Conservation (phyloP, 2,329 filamentous ascomycete genomes). For the Phoma herbarum region DNA sequence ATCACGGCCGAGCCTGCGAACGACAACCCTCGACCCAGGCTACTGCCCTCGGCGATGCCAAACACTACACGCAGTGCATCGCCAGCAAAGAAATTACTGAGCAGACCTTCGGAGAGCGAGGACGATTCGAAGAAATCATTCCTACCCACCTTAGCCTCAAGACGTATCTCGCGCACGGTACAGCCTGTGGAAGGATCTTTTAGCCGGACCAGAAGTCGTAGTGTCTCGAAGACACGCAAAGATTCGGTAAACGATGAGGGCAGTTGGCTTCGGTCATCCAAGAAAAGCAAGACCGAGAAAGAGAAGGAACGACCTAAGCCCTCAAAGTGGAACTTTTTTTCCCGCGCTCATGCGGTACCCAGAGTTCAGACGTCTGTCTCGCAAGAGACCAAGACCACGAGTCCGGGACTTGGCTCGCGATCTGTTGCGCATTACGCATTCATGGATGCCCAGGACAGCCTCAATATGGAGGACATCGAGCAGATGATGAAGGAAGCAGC, state of each 20-base stretch:
- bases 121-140: conserved; percentile 48
- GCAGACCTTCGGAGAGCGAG: conserved; percentile 49
- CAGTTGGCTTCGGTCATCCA: conserved; percentile 49
- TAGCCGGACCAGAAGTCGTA: conserved; percentile 26
- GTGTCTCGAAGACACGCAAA: conserved; percentile 34
- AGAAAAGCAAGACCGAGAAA: conserved; percentile 38
- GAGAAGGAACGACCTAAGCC: conserved; percentile 49
- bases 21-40: conserved; percentile 35
- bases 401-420: conserved; percentile 44
- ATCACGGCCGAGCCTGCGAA: conserved; percentile 29
- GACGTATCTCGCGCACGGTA: conserved; percentile 39
- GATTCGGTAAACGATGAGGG: conserved; percentile 46
- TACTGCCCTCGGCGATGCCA: conserved; percentile 52
- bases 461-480: conserved; percentile 57
- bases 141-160: conserved; percentile 41
- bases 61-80: conserved; percentile 44
- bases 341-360: conserved; percentile 56
- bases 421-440: conserved; percentile 67
- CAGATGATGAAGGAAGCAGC: conserved; percentile 56
- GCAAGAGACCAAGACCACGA: conserved; percentile 54
- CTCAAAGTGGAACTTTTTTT: conserved; percentile 67
- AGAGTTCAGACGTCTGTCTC: conserved; percentile 45
- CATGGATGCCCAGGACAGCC: conserved; percentile 58
- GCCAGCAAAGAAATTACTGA: conserved; percentile 41
- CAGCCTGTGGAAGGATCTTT: conserved; percentile 34